A percentile compares a stretch with the other conserved stretches of the same genome.
These are phyloP conservation scores for Aspergillus biplanus DNA, from an alignment of 495 filamentous ascomycete genomes.

Conservation along the genomic window DNA sequence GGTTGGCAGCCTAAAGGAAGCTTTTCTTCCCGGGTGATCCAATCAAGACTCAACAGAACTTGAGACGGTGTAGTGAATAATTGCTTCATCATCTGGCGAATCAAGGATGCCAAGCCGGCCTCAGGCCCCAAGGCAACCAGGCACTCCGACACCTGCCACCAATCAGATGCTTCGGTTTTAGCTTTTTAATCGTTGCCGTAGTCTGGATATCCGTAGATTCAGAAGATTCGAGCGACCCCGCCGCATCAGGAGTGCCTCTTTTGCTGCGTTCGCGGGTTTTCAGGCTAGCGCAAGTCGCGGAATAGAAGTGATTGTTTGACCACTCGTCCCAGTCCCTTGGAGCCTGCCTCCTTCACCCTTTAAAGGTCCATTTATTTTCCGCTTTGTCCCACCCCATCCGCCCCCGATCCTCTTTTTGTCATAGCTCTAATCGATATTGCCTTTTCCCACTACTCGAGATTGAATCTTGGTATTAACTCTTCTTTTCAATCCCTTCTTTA, in stretches of 20 bases:
- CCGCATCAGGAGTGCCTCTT: neutral
- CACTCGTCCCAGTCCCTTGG: neutral
- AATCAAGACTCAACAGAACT: neutral
- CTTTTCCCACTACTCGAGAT: no score
- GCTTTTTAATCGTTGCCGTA: neutral
- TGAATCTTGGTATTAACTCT: no score
- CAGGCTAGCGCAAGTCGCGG: neutral
- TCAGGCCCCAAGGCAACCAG: slow-evolving; percentile 18
- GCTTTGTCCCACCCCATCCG: neutral
- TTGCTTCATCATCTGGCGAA: slow-evolving; percentile 12
- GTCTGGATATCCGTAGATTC: slow-evolving; percentile 1
- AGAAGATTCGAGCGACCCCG: neutral
- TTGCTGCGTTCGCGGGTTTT: neutral
- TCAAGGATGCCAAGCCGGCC: slow-evolving; percentile 12
- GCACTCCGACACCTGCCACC: slow-evolving; percentile 3
- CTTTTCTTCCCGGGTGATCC: neutral
- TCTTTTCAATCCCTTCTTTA: no score
- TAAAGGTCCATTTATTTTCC: neutral
- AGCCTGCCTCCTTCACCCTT: neutral
- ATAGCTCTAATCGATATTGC: neutral
- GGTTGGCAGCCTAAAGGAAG: neutral
- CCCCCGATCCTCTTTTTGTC: slow-evolving; percentile 1
- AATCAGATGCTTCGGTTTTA: slow-evolving; percentile 9
- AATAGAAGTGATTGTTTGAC: neutral
- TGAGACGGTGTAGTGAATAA: neutral